These are phyloP conservation scores for Artomyces pyxidatus DNA, from an alignment of 768 basidiomycete species.

Conservation along the genomic window DNA sequence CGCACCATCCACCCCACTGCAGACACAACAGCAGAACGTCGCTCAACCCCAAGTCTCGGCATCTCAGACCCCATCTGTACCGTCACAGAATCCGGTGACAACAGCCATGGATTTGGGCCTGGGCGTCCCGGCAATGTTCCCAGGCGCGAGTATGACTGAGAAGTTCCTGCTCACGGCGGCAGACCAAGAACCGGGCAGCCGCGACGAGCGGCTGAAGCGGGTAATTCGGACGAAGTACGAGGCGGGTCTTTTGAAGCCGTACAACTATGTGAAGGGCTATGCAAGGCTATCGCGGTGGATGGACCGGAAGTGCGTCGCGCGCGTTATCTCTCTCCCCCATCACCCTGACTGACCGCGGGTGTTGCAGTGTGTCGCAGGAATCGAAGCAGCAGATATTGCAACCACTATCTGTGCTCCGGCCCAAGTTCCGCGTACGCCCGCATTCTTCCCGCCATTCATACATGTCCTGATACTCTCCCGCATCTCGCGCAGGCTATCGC, in stretches of 20 bases:
- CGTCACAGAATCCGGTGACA: background rate
- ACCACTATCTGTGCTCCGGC: constrained; percentile 75
- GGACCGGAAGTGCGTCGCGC: constrained; percentile 68
- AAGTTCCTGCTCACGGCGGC: constrained; percentile 88
- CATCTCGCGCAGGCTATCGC: constrained; percentile 52
- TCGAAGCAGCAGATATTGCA: constrained; percentile 90
- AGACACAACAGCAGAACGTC: constrained; percentile 4
- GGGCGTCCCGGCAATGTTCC: constrained; percentile 44
- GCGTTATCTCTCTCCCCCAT: constrained; percentile 9
- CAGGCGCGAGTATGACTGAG: constrained; percentile 75
- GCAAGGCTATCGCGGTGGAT: constrained; percentile 89
- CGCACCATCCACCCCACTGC: constrained; percentile 16
- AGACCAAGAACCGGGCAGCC: constrained; percentile 85
- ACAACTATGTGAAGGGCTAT: constrained; percentile 96
- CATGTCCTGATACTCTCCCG: background rate
- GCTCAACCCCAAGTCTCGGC: background rate
- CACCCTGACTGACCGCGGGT: background rate
- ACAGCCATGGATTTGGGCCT: no score
- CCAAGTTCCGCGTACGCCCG: constrained; percentile 67
- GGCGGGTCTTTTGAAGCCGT: constrained; percentile 89
- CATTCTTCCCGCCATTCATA: background rate
- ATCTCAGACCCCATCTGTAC: background rate
- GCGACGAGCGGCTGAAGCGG: constrained; percentile 81
- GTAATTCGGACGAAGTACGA: constrained; percentile 97
- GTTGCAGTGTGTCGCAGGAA: constrained; percentile 71